These are phyloP conservation scores for Botrytis sinoallii DNA, from an alignment of 2,329 filamentous ascomycete species.

Conservation along the genomic window DNA sequence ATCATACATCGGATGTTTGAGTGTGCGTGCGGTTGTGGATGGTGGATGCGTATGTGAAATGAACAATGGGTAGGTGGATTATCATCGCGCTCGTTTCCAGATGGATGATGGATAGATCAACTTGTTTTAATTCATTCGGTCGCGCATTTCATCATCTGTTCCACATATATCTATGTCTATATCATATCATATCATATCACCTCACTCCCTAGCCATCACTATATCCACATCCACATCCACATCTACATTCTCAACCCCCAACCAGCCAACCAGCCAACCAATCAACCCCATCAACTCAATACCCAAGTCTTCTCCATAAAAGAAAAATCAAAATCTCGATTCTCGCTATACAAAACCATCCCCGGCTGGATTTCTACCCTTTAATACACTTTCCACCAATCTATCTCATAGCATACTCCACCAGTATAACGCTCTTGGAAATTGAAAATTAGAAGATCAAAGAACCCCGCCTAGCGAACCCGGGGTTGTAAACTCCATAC, in stretches of 20 bases:
- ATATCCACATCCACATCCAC: no score
- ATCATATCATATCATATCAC: no score
- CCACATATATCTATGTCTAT: no score
- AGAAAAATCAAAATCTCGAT: no score
- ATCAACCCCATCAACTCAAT: no score
- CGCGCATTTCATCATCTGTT: not conserved
- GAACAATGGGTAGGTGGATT: not conserved
- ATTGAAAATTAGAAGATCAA: not conserved
- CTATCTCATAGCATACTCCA: not conserved
- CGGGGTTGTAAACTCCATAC: not conserved
- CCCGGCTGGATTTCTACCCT: not conserved
- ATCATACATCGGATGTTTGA: not conserved
- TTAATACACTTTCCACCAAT: rapidly evolving
- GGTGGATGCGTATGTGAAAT: not conserved
- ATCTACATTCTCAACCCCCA: no score
- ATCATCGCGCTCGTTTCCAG: no score
- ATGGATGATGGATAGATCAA: not conserved
- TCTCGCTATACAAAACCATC: not conserved
- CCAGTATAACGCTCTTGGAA: not conserved
- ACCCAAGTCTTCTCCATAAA: no score
- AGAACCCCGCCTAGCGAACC: not conserved
- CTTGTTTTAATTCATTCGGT: not conserved
- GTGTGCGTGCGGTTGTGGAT: not conserved
- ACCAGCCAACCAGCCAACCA: no score
- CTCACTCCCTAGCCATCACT: no score